Percentiles rank a stretch among this genome's conserved stretches.
Evolutionary conservation across 2,329 filamentous ascomycete species (phyloP).

Genomic region (Fonsecaea erecta): DNA sequence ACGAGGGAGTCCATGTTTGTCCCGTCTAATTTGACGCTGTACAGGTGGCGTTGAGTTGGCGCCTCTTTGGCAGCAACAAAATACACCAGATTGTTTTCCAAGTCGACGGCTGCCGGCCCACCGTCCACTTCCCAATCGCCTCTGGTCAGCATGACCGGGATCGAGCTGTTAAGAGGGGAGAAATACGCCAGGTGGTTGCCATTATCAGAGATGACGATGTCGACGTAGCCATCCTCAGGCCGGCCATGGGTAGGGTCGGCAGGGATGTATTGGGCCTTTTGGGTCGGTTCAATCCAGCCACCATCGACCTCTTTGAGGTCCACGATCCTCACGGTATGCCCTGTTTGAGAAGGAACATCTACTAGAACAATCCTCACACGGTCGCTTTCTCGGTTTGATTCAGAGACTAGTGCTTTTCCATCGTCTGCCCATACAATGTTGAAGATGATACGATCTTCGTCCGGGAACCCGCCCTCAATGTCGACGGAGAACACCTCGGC

Average conservation of each 20-base stretch:
- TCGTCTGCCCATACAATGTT: conserved; percentile 88
- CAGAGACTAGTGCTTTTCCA: conserved; percentile 80
- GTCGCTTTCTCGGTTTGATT: conserved; percentile 94
- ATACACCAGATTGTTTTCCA: conserved; percentile 86
- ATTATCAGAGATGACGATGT: conserved; percentile 82
- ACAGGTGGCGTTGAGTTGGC: conserved; percentile 87
- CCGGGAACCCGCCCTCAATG: conserved; percentile 75
- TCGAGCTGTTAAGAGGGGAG: conserved; percentile 77
- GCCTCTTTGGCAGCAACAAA: conserved; percentile 86
- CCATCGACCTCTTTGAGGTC: conserved; percentile 86
- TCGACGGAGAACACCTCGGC: conserved; percentile 79
- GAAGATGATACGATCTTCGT: conserved; percentile 86
- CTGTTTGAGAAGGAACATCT: conserved; percentile 73
- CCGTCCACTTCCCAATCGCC: conserved; percentile 91
- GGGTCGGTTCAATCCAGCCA: conserved; percentile 95
- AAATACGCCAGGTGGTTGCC: conserved; percentile 95
- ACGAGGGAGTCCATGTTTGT: conserved; percentile 74
- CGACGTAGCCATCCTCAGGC: conserved; percentile 85
- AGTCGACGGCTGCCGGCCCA: conserved; percentile 81
- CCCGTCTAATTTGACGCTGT: conserved; percentile 84
- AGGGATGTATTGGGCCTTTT: conserved; percentile 83
- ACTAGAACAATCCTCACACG: conserved; percentile 85
- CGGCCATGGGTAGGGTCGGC: conserved; percentile 78
- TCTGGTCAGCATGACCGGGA: conserved; percentile 84
- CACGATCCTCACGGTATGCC: conserved; percentile 76